These are phyloP conservation scores for Graphilbum ipis-grandicollis DNA, from an alignment of 2,329 filamentous ascomycete species.

Conservation along the genomic window DNA sequence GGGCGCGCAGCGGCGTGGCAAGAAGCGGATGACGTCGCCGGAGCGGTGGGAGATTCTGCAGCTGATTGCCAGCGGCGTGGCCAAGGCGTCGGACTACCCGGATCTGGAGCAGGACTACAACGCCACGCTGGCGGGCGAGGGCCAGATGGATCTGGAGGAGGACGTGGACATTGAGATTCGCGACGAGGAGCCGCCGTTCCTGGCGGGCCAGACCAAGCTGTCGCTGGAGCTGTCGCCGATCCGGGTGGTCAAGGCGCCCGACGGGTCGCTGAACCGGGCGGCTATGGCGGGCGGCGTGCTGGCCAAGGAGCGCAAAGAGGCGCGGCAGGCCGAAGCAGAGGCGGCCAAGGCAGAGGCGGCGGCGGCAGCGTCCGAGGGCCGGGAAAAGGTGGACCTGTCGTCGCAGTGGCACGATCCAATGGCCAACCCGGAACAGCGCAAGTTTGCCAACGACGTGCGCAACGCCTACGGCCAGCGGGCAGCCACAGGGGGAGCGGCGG, in stretches of 20 bases:
- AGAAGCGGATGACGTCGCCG: conserved; percentile 89
- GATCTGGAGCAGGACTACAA: conserved; percentile 91
- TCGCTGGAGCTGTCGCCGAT: conserved; percentile 91
- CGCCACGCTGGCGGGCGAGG: conserved; percentile 69
- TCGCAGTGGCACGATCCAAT: conserved; percentile 96
- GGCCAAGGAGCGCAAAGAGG: conserved; percentile 76
- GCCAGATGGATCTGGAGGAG: conserved; percentile 80
- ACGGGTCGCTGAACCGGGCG: conserved; percentile 92
- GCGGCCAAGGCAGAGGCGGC: conserved; percentile 61
- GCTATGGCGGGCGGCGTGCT: conserved; percentile 84
- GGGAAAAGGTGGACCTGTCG: conserved; percentile 69
- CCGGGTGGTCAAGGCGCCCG: conserved; percentile 88
- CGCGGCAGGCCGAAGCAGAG: conserved; percentile 76
- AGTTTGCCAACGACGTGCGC: conserved; percentile 78
- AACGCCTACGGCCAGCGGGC: conserved; percentile 41
- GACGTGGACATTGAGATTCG: conserved; percentile 94
- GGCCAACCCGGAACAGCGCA: conserved; percentile 65
- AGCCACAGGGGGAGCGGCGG: conserved; percentile 20
- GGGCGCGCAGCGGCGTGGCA: conserved; percentile 28
- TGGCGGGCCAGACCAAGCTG: conserved; percentile 91
- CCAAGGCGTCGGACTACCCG: conserved; percentile 83
- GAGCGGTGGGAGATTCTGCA: conserved; percentile 97
- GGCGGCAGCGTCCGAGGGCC: conserved; percentile 59
- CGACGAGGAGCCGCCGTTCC: conserved; percentile 91
- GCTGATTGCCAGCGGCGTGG: conserved; percentile 84